Evolutionary conservation across 73 alveolate species (phyloP), one percentile per base, ranked within the genome.

Genomic region (Tetrahymena thermophila): DNA sequence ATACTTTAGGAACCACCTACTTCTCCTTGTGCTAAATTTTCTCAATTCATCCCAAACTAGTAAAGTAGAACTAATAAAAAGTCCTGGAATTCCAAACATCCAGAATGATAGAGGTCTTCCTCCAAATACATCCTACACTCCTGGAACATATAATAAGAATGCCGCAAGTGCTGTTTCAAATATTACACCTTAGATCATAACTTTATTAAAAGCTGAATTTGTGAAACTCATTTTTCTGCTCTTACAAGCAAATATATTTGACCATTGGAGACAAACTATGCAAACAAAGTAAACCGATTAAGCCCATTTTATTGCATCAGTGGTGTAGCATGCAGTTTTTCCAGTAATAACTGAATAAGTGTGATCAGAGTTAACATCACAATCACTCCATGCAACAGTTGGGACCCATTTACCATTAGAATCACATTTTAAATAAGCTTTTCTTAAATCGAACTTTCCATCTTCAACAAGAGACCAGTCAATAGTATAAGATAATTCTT

Each of bases 51-150:
- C 97, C 97, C 97, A 95, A 34, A 93, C 35, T 25, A 95, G 94
- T 95, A 95, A 58, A 25, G 95, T 85, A 37, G 37, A 43, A 28
- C 95, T 85, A 34, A 84, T 50, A 35, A 95, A 93, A 0, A 95
- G 85, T 1, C 97, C 97, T 17, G 97, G 97, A 93, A 95, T 50
- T 19, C 97, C 94, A 89, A 34, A 56, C 9, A 35, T 99, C 25
- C 97, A 95, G 25, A 94, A 85, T 35, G 89, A 94, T 0, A 95
- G 94, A 35, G 97, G 95, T 95, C 97, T 95, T n/a, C 95, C 97
- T 42, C 97, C 97, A 93, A 95, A 95, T 94, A 93, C 58, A 21
- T 93, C 94, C 55, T 95, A 50, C 17, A 95, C 97, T 31, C 97
- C 97, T 43, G 97, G 97, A 8, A 95, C 56, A 40, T 89, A 95